A percentile compares a stretch with the other conserved stretches of the same genome.
These are phyloP conservation scores for Yamadazyma aaseri DNA, from an alignment of 1,139 yeast genomes.

Conservation along the genomic window DNA sequence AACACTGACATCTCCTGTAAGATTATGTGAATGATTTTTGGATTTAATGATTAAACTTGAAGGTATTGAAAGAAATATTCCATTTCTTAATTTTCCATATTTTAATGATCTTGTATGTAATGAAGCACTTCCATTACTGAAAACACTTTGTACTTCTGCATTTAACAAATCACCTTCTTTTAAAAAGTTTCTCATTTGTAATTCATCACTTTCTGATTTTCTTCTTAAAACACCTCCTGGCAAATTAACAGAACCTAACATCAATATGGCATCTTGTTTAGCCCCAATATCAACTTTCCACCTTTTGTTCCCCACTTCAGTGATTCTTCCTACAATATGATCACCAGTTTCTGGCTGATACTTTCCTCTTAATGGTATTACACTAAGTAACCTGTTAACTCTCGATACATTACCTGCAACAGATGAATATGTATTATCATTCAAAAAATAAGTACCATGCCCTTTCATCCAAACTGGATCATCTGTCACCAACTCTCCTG, in stretches of 20 bases:
- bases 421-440: constrained; percentile 75
- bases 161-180: constrained; percentile 97
- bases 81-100: constrained; percentile 93
- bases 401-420: constrained; percentile 89
- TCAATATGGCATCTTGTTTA: constrained; percentile 84
- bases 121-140: constrained; percentile 88
- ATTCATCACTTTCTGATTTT: constrained; percentile 91
- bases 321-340: constrained; percentile 89
- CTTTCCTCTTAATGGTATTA: constrained; percentile 80
- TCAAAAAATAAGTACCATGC: constrained; percentile 87
- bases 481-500: constrained; percentile 95
- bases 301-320: constrained; percentile 89
- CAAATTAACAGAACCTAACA: constrained; percentile 92
- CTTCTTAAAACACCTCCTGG: constrained; percentile 97
- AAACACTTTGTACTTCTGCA: constrained; percentile 92
- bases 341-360: constrained; percentile 96
- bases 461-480: constrained; percentile 99
- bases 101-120: constrained; percentile 92
- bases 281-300: constrained; percentile 98
- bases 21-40: constrained; percentile 78
- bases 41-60: constrained; percentile 79
- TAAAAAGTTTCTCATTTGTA: constrained; percentile 90
- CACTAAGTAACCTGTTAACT: constrained; percentile 84
- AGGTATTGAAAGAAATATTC: constrained; percentile 78
- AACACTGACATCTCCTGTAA: constrained; percentile 89